These are phyloP conservation scores for Aphanomyces stellatus DNA, from an alignment of 352 stramenopile species.

Conservation along the genomic window DNA sequence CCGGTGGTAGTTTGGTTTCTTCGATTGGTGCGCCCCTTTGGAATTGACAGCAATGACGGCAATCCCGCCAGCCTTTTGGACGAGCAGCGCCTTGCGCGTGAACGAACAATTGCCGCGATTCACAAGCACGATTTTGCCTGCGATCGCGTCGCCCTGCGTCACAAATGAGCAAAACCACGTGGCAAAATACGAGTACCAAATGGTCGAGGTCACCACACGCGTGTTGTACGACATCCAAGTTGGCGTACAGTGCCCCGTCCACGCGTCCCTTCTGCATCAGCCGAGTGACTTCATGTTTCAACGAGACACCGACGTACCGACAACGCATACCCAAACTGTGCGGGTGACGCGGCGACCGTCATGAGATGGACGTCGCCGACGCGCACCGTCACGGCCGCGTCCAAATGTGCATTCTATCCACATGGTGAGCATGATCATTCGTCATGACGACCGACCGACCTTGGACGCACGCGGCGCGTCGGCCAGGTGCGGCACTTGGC, in stretches of 20 bases:
- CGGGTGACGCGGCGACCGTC: constrained; percentile 57
- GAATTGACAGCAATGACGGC: constrained; percentile 68
- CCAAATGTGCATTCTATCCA: constrained; percentile 16
- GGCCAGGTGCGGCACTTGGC: neutral
- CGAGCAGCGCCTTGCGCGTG: constrained; percentile 52
- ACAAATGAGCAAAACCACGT: too few relatives aligned
- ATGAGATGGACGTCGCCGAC: constrained; percentile 47
- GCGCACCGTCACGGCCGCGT: constrained; percentile 54
- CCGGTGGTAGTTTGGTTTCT: constrained; percentile 31
- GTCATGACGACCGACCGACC: constrained; percentile 6
- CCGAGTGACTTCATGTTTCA: constrained; percentile 24
- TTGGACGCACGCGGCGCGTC: constrained; percentile 16
- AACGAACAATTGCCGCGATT: constrained; percentile 66
- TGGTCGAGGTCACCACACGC: constrained; percentile 35
- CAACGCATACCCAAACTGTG: constrained; percentile 41
- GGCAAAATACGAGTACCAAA: too few relatives aligned
- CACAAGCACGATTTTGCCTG: constrained; percentile 60
- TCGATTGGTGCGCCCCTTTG: constrained; percentile 26
- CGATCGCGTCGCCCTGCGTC: constrained; percentile 21
- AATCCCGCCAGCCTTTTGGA: constrained; percentile 46
- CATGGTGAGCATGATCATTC: neutral
- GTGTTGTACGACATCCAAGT: constrained; percentile 31
- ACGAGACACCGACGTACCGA: neutral
- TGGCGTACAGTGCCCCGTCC: constrained; percentile 48
- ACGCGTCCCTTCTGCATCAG: constrained; percentile 25